Base-by-base conservation (phyloP, 2,329 filamentous ascomycete species). In the Exutisphaerella laricina region DNA sequence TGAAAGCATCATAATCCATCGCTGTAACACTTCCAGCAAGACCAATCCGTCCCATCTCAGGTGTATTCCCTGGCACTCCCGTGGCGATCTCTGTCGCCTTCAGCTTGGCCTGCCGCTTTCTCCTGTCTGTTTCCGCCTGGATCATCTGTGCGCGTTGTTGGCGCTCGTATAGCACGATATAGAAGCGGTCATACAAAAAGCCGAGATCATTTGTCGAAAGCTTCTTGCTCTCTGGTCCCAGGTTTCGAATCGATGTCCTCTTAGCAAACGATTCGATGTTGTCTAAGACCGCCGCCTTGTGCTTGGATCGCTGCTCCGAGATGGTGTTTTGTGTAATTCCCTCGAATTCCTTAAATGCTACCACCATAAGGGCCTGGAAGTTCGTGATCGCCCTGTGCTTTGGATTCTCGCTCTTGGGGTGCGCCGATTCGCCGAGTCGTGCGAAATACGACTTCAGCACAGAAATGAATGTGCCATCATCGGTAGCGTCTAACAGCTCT, bases 191-290 rank as follows among this genome's bases (percentile, higher is more conserved):
- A 59, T 98, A 98, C 16, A 97, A 71, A 29, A 87, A 84, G 21
- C 88, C 86, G 3, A 98, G 75, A 60, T 98, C 92, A 37, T 90
- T 88, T 5, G 82, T 72, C 58, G 79, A 87, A 23, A 98, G 71
- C 40, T 89, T 79, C 68, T 97, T 98, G 72, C 89, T 96, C 55
- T 98, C 92, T 0, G 90, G 88, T 0, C 92, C 92, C 18, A 98
- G 77, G 58, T 98, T 98, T 25, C 92, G 79, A 49, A 98, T 94
- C 1, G 90, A 94, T 2, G 92, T 98, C 52, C 92, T 80, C 70
- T 97, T 98, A 39, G 92, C 88, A 60, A 98, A 98, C 56, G 80
- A 95, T 68, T 97, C 92, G 59, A 98, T 97, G 53, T 89, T 96
- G 63, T 88, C 88, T 43, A 98, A 73, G 22, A 98, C 92, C 0